Conservation (phyloP, 306 rosid genomes). For the Morella rubra region DNA sequence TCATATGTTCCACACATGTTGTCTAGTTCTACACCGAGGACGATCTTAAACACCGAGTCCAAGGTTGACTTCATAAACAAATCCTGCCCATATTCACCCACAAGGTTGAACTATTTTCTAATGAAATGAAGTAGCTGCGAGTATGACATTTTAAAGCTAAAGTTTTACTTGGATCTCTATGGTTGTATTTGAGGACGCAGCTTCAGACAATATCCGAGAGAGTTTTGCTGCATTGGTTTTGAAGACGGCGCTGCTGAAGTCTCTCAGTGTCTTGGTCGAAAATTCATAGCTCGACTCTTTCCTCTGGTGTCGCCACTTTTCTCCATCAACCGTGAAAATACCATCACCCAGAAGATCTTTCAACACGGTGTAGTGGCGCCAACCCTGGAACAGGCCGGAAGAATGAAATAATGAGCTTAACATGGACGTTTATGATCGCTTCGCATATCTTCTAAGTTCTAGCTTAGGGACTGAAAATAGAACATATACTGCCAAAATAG, state of each 20-base stretch:
- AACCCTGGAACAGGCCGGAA: no score
- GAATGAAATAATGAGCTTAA: no score
- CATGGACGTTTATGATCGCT: no score
- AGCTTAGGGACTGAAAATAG: no score
- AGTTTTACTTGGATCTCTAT: no score
- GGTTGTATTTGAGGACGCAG: slow-evolving; percentile 21
- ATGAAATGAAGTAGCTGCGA: no score
- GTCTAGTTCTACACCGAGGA: slow-evolving; percentile 70
- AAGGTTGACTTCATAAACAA: slow-evolving; percentile 56
- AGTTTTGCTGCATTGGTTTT: slow-evolving; percentile 61
- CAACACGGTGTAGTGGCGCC: no score
- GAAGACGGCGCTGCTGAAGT: slow-evolving; percentile 59
- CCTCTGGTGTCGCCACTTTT: slow-evolving; percentile 83
- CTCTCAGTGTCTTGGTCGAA: slow-evolving; percentile 63
- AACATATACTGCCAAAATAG: no score
- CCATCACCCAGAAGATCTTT: no score
- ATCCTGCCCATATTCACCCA: slow-evolving; percentile 32
- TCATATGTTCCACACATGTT: slow-evolving; percentile 76
- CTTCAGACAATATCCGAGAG: slow-evolving; percentile 53
- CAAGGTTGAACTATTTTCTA: no score
- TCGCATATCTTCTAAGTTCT: no score
- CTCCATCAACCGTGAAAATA: slow-evolving; percentile 53
- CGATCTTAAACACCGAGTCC: slow-evolving; percentile 76
- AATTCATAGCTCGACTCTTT: slow-evolving; percentile 69
- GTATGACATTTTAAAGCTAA: no score